These are phyloP conservation scores for Ascochyta pisi DNA, from an alignment of 2,329 filamentous ascomycete species.

Conservation along the genomic window DNA sequence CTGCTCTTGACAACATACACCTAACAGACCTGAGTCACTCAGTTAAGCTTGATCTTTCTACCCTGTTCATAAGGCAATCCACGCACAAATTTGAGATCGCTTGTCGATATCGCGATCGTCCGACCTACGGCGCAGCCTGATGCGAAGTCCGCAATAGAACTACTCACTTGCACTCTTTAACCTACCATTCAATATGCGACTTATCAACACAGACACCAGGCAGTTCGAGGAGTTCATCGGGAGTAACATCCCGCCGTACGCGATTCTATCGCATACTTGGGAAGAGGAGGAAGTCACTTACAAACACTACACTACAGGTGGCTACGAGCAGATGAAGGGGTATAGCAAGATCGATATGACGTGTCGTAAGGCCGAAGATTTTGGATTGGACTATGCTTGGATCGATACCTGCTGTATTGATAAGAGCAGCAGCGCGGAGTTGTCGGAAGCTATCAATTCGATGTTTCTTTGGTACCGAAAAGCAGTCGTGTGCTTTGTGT, in stretches of 20 bases:
- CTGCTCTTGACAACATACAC: too few species aligned
- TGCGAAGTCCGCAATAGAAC: too few species aligned
- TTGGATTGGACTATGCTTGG: not conserved
- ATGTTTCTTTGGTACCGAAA: conserved; percentile 11
- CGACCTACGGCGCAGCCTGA: too few species aligned
- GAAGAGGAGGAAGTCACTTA: conserved; percentile 12
- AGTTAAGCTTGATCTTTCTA: too few species aligned
- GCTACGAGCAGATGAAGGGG: not conserved
- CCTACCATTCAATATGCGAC: not conserved
- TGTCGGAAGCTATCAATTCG: not conserved
- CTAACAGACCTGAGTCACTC: too few species aligned
- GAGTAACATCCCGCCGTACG: conserved; percentile 2
- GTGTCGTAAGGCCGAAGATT: not conserved
- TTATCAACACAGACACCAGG: not conserved
- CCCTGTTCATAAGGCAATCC: too few species aligned
- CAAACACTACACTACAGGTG: not conserved
- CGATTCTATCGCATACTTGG: conserved; percentile 15
- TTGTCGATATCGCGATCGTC: too few species aligned
- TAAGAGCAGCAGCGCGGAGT: conserved; percentile 15
- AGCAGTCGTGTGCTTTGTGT: conserved; percentile 17
- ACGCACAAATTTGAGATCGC: too few species aligned
- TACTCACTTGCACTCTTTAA: too few species aligned
- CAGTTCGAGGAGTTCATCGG: conserved; percentile 1
- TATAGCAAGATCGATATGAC: conserved; percentile 6
- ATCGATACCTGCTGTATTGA: conserved; percentile 19